A percentile compares a stretch with the other conserved stretches of the same genome.
Evolutionary conservation across 2,329 filamentous ascomycete genomes (phyloP).

Genomic region (Neofusicoccum parvum): DNA sequence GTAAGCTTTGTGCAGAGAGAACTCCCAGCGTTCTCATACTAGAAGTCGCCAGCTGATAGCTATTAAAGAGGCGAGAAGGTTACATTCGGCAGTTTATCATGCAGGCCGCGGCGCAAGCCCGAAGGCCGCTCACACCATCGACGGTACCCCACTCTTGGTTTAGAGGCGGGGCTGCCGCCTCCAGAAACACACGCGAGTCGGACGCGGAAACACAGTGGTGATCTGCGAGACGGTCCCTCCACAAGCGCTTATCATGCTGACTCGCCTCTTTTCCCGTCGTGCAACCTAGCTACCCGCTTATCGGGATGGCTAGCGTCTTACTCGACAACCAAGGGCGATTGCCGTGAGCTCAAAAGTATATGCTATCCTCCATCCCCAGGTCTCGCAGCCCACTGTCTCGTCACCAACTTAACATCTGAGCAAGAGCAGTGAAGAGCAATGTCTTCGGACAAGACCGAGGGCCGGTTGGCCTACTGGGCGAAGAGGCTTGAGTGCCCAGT

Average conservation of each 20-base stretch:
- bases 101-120: conserved; percentile 1
- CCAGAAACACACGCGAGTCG: not conserved
- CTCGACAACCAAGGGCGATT: not conserved
- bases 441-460: not conserved
- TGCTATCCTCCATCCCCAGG: not conserved
- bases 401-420: not conserved
- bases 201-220: not conserved
- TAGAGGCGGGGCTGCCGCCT: conserved; percentile 12
- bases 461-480: conserved; percentile 17
- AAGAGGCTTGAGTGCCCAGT: conserved; percentile 20
- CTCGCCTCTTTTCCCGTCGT: conserved; percentile 1
- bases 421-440: not conserved
- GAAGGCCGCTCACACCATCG: not conserved
- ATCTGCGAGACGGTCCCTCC: conserved; percentile 2
- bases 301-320: conserved; percentile 3
- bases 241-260: conserved; percentile 17
- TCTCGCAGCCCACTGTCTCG: not conserved
- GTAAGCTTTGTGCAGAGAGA: not conserved
- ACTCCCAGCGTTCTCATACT: not conserved
- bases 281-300: conserved; percentile 9
- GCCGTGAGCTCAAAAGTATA: conserved; percentile 2
- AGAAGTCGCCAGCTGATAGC: not conserved
- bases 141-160: conserved; percentile 14
- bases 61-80: conserved; percentile 6
- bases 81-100: conserved; percentile 2